Conservation (phyloP, 2,329 filamentous ascomycete genomes). For the Curvularia sp. region DNA sequence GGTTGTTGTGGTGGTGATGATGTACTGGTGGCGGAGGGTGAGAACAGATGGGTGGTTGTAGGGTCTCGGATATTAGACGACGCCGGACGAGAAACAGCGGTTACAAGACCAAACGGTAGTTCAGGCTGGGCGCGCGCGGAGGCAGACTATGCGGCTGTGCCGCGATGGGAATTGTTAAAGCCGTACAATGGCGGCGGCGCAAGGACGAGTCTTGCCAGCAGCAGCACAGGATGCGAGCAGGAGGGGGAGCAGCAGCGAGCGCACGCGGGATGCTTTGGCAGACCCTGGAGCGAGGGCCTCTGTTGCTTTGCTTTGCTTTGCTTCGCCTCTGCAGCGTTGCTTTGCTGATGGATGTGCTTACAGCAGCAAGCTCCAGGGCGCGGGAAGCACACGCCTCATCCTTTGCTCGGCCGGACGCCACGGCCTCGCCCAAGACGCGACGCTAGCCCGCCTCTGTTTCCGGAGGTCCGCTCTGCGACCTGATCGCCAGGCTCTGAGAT, state of each 20-base stretch:
- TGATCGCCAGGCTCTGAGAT: conserved; percentile 4
- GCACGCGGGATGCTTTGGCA: conserved; percentile 4
- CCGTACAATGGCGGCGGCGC: conserved; percentile 16
- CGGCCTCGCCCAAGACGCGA: conserved; percentile 18
- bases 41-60: conserved; percentile 21
- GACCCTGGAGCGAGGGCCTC: not conserved
- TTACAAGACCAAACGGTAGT: conserved; percentile 18
- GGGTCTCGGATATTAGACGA: conserved; percentile 18
- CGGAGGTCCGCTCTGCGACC: conserved; percentile 13
- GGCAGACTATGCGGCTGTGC: conserved; percentile 19
- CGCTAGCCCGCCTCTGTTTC: conserved; percentile 7
- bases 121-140: conserved; percentile 14
- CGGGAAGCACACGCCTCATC: conserved; percentile 20
- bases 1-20: conserved; percentile 12
- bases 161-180: conserved; percentile 6
- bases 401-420: conserved; percentile 18
- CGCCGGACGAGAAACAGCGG: conserved; percentile 20
- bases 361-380: conserved; percentile 10
- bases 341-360: conserved; percentile 18
- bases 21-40: conserved; percentile 17
- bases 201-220: conserved; percentile 3
- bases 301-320: conserved; percentile 4
- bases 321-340: not conserved
- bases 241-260: conserved; percentile 10
- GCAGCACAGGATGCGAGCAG: conserved; percentile 5